Evolutionary conservation across 1,139 yeast species (phyloP).

Genomic region (Yamadazyma oceani): DNA sequence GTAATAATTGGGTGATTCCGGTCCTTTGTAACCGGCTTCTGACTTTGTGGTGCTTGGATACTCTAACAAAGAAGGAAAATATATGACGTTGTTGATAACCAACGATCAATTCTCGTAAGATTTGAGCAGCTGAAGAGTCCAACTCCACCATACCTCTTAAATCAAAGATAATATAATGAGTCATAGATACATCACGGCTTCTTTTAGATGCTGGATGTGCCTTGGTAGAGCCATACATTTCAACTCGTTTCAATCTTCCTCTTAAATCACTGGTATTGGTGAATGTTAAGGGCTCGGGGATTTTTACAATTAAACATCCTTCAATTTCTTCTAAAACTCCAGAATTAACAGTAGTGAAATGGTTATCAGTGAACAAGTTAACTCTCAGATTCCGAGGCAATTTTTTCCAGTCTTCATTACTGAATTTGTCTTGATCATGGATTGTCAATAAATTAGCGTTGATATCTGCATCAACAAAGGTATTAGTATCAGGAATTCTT

Average conservation of each 20-base stretch:
- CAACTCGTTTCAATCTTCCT: slow-evolving; percentile 72
- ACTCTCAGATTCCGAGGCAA: no score
- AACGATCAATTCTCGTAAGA: slow-evolving; percentile 58
- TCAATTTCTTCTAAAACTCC: slow-evolving; percentile 68
- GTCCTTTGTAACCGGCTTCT: slow-evolving; percentile 31
- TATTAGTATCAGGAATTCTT: slow-evolving; percentile 73
- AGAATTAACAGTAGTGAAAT: slow-evolving; percentile 38
- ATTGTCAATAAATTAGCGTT: slow-evolving; percentile 19
- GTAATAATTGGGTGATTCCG: slow-evolving; percentile 32
- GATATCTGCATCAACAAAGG: slow-evolving; percentile 76
- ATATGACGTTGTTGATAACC: slow-evolving; percentile 59
- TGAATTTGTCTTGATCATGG: slow-evolving; percentile 1
- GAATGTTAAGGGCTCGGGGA: slow-evolving; percentile 92
- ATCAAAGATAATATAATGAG: slow-evolving; percentile 74
- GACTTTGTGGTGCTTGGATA: slow-evolving; percentile 41
- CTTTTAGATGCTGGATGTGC: slow-evolving; percentile 82
- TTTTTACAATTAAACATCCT: slow-evolving; percentile 81
- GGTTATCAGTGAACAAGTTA: slow-evolving; percentile 37
- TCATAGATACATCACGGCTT: slow-evolving; percentile 52
- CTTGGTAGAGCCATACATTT: slow-evolving; percentile 77
- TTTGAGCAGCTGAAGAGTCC: slow-evolving; percentile 87
- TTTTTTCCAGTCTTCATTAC: no score
- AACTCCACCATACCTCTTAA: slow-evolving; percentile 82
- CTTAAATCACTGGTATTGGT: slow-evolving; percentile 86
- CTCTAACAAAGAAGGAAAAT: slow-evolving; percentile 63